phyloP scores from a whole-genome alignment of 495 filamentous ascomycete genomes.

The Chaetomidium leptoderma region DNA sequence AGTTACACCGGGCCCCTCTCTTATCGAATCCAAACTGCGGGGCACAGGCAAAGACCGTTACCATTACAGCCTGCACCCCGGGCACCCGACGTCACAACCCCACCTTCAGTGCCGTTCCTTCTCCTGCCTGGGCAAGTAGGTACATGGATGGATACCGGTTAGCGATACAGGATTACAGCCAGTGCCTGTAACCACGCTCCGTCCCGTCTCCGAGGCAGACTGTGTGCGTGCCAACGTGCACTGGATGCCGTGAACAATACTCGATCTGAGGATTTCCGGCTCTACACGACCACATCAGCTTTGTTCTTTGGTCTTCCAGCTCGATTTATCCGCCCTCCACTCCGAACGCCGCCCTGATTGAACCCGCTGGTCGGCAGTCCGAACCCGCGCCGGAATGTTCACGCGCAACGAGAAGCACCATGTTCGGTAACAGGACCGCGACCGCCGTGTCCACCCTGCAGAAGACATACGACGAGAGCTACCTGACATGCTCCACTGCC shows the following conservation, averaged over 20 bases:
- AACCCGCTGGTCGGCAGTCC: conserved; percentile 4
- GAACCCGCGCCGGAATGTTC: conserved; percentile 15
- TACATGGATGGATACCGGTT: too few species aligned
- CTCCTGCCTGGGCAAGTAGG: too few species aligned
- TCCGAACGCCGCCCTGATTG: neutral
- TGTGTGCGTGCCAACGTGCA: neutral
- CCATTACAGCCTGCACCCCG: too few species aligned
- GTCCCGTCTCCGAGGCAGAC: too few species aligned
- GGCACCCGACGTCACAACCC: conserved; percentile 20
- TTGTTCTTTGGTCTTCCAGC: neutral
- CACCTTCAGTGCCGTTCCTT: neutral
- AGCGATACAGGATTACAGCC: neutral
- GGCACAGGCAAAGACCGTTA: neutral
- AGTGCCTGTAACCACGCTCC: too few species aligned
- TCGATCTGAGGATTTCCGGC: neutral
- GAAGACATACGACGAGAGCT: conserved; percentile 96
- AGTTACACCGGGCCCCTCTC: neutral
- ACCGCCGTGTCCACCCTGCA: conserved; percentile 70
- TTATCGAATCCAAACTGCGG: neutral
- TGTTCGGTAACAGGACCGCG: conserved; percentile 71
- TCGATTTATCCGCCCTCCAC: neutral
- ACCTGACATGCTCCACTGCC: conserved; percentile 88
- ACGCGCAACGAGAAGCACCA: conserved; percentile 29
- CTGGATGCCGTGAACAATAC: neutral
- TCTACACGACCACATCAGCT: neutral